Evolutionary conservation across 352 stramenopile species (phyloP), one percentile per base, ranked within the genome.

Genomic region (Phytophthora citricola): DNA sequence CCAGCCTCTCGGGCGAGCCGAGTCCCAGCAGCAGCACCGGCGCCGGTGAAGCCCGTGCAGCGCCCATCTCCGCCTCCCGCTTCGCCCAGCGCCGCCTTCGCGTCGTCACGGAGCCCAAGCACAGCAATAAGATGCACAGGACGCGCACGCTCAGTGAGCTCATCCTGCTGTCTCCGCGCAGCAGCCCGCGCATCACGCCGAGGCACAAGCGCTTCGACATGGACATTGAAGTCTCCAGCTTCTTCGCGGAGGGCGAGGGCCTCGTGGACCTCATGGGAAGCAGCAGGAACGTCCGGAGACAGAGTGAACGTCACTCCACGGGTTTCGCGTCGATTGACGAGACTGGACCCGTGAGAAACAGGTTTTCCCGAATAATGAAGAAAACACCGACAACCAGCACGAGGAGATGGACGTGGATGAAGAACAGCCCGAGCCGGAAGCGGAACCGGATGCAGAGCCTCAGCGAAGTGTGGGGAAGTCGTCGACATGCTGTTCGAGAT

Each of bases 401-500:
- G 49, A 79, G 5, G 48, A 54, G 22, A 79, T 81, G 57, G 60
- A 78, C 6, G 58, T 76, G 40, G 63, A 83, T 20, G 41, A 73
- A 14, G 72, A 78, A 40, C 26, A 84, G 24, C 38, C 41, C 0
- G 69, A 75, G 47, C 50, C 63, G 5, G 66, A 90, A 34, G 56
- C 52, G 0, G 72, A 85, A 43, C 41, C 66, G 0, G 70, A 78
- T 5, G 34, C 60, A 10, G 69, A 82, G 45, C 14, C 56, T 0
- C 36, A 76, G 24, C 72, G 40, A 53, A 87, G 71, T 41, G 87
- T 94, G 1, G 70, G 0, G 76, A 91, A 22, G 85, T 92, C n/a
- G 83, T 94, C 32, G 85, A 94, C 69, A 87, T 91, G 75, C 75
- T 94, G 8, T 94, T 94, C 53, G 85, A 93, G 58, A 94, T 94